Evolutionary conservation across 371 early-diverging fungal species (phyloP).

Genomic region (Mucor mucedo): DNA sequence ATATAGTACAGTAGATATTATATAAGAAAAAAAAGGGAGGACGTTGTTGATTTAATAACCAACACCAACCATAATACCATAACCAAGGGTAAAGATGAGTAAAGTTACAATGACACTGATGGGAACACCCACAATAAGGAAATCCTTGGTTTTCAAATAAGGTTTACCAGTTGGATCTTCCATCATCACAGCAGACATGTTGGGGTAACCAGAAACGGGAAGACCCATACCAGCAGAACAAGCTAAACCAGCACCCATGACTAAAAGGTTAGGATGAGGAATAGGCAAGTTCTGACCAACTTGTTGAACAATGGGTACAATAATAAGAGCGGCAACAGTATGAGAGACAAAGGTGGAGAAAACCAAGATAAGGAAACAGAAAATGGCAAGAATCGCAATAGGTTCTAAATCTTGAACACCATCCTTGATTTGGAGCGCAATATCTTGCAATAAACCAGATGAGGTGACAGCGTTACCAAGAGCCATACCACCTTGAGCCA

Average conservation of each 20-base stretch:
- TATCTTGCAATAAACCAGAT: constrained; percentile 78
- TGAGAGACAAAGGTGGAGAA: constrained; percentile 94
- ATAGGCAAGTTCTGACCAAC: constrained; percentile 76
- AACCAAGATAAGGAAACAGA: constrained; percentile 71
- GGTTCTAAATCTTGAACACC: constrained; percentile 65
- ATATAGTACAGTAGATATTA: not conserved
- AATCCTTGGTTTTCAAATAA: constrained; percentile 84
- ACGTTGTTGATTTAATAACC: constrained; percentile 41
- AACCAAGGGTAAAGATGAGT: constrained; percentile 77
- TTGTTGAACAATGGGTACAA: constrained; percentile 80
- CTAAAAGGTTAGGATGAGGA: constrained; percentile 85
- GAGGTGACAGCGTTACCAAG: constrained; percentile 91
- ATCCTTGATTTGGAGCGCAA: constrained; percentile 73
- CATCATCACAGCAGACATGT: constrained; percentile 94
- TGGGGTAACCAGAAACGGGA: constrained; percentile 94
- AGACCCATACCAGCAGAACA: constrained; percentile 62
- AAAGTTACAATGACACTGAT: constrained; percentile 72
- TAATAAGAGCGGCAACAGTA: constrained; percentile 89
- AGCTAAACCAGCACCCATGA: constrained; percentile 71
- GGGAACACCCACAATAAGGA: constrained; percentile 83
- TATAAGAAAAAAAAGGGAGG: not conserved
- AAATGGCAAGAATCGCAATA: constrained; percentile 69
- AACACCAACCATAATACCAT: constrained; percentile 64
- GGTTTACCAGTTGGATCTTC: constrained; percentile 89
- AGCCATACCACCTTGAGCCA: constrained; percentile 94